phyloP scores from a whole-genome alignment of 1,139 yeast genomes.

The Yamadazyma pseudoaaseri region DNA sequence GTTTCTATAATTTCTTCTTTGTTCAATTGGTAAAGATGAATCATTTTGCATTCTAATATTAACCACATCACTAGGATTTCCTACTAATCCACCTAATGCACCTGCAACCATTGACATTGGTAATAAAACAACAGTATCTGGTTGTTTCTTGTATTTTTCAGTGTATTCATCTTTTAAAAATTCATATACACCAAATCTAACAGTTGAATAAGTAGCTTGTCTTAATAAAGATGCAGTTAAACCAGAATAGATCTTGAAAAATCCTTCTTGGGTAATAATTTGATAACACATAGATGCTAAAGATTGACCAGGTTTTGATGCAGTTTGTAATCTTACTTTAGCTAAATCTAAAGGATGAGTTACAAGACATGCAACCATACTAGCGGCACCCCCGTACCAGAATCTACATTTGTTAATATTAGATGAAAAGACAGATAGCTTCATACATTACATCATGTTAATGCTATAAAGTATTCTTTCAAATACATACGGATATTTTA shows the following conservation, averaged over 20 bases:
- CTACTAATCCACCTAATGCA: slow-evolving; percentile 78
- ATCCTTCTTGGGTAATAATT: slow-evolving; percentile 64
- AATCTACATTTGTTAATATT: slow-evolving; percentile 24
- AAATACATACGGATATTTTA: slow-evolving; percentile 15
- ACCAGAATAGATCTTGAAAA: slow-evolving; percentile 72
- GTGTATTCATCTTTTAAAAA: slow-evolving; percentile 57
- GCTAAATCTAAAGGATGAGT: slow-evolving; percentile 81
- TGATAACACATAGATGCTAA: slow-evolving; percentile 58
- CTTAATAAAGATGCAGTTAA: slow-evolving; percentile 77
- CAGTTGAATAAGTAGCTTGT: slow-evolving; percentile 86
- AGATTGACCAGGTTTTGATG: slow-evolving; percentile 59
- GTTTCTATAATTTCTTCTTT: slow-evolving; percentile 73
- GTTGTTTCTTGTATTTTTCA: slow-evolving; percentile 33
- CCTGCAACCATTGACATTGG: slow-evolving; percentile 86
- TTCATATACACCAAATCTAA: slow-evolving; percentile 84
- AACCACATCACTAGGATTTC: slow-evolving; percentile 86
- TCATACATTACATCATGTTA: too few species aligned
- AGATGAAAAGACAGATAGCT: too few species aligned
- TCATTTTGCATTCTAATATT: slow-evolving; percentile 93
- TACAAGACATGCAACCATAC: slow-evolving; percentile 61
- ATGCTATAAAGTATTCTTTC: too few species aligned
- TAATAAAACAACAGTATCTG: slow-evolving; percentile 47
- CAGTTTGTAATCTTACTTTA: slow-evolving; percentile 81
- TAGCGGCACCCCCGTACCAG: slow-evolving; percentile 62
- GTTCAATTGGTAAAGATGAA: slow-evolving; percentile 59